A percentile compares a stretch with the other conserved stretches of the same genome.
Evolutionary conservation across 306 rosid species (phyloP).

Genomic region (barrel medic (Medicago truncatula)): MtrunA17r5.0-ANR NC_053042.1:16626001-16626500

Average conservation of each 20-base stretch:
- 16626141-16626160: background rate
- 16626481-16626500: no score
- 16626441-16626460: no score
- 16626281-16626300: background rate
- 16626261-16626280: background rate
- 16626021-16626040: no score
- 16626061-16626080: background rate
- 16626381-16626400: background rate
- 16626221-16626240: constrained; percentile 1
- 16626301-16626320: background rate
- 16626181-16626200: background rate
- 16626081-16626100: background rate
- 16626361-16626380: background rate
- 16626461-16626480: no score
- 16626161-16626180: background rate
- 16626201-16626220: background rate
- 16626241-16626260: background rate
- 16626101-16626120: background rate
- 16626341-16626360: background rate
- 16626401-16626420: background rate
- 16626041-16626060: background rate
- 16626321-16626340: background rate
- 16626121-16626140: background rate
- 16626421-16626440: background rate
- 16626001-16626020: background rate